Conservation (phyloP, 2,329 filamentous ascomycete species). For the Fusarium neocosmosporiellum region DNA sequence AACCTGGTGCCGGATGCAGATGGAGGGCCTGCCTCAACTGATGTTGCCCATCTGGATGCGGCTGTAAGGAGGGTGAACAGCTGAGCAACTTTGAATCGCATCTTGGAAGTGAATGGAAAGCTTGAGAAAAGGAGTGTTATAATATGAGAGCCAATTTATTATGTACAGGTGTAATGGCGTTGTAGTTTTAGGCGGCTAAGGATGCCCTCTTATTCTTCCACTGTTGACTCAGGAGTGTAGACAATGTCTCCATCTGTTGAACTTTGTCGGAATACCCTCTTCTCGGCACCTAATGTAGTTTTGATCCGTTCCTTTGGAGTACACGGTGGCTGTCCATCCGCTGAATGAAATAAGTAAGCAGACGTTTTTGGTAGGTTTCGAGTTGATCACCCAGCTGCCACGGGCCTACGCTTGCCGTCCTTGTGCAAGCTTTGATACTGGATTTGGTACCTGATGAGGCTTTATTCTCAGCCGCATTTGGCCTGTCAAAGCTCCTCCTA, state of each 20-base stretch:
- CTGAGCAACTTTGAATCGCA: background rate
- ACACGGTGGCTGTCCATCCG: background rate
- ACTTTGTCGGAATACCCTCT: background rate
- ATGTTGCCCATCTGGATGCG: background rate
- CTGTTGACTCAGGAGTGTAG: background rate
- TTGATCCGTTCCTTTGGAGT: background rate
- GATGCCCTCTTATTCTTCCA: background rate
- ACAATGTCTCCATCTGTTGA: background rate
- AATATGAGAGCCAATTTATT: no score
- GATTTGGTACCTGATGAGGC: background rate
- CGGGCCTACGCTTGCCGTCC: background rate
- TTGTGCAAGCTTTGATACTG: background rate
- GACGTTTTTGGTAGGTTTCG: background rate
- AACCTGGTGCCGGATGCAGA: conserved; percentile 47
- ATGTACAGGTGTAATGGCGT: no score
- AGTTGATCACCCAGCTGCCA: background rate
- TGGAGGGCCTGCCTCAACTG: background rate
- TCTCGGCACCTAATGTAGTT: background rate
- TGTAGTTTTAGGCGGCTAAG: no score
- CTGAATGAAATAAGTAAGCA: background rate
- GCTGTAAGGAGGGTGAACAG: background rate
- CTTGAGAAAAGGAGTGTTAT: background rate
- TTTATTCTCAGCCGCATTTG: background rate
- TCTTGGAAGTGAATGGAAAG: background rate
- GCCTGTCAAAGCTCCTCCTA: background rate